phyloP scores from a whole-genome alignment of 2,329 filamentous ascomycete species.

The Akanthomyces dipterigenus region DNA sequence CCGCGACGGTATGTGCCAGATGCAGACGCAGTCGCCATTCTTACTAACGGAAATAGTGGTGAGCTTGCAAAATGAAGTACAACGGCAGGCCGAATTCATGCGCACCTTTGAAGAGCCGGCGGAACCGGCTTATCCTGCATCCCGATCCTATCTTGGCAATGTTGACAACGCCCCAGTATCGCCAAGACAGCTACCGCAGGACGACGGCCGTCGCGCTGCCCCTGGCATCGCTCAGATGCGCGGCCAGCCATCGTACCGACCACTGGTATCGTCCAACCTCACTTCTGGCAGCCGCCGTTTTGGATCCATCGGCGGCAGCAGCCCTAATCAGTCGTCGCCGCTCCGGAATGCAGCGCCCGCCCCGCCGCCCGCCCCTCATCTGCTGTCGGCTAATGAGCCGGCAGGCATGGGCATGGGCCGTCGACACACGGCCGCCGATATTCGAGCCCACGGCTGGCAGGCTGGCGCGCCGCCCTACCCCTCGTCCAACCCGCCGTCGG shows the following conservation, averaged over 20 bases:
- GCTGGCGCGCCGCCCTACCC: constrained; percentile 54
- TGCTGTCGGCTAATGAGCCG: constrained; percentile 54
- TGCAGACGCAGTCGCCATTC: constrained; percentile 23
- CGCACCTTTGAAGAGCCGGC: constrained; percentile 56
- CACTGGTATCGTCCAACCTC: constrained; percentile 74
- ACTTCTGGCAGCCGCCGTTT: constrained; percentile 71
- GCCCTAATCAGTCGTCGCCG: constrained; percentile 65
- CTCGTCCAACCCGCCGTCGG: constrained; percentile 48
- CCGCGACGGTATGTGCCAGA: constrained; percentile 64
- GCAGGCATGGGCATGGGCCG: constrained; percentile 66
- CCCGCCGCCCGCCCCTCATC: constrained; percentile 59
- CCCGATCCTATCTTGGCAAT: constrained; percentile 58
- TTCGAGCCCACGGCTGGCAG: constrained; percentile 79
- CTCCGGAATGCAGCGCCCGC: constrained; percentile 60
- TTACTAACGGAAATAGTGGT: constrained; percentile 34
- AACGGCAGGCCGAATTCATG: constrained; percentile 52
- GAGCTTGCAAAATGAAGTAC: constrained; percentile 52
- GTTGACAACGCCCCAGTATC: constrained; percentile 76
- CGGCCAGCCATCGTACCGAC: constrained; percentile 61
- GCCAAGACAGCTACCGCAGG: constrained; percentile 77
- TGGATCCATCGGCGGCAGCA: constrained; percentile 75
- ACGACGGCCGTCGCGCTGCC: constrained; percentile 70
- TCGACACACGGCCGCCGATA: constrained; percentile 92
- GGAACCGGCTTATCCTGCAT: constrained; percentile 61
- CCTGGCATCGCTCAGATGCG: constrained; percentile 58